A percentile compares a stretch with the other conserved stretches of the same genome.
Conservation (phyloP, 2,329 filamentous ascomycete genomes). For the Cladosporium oxysporum region DNA sequence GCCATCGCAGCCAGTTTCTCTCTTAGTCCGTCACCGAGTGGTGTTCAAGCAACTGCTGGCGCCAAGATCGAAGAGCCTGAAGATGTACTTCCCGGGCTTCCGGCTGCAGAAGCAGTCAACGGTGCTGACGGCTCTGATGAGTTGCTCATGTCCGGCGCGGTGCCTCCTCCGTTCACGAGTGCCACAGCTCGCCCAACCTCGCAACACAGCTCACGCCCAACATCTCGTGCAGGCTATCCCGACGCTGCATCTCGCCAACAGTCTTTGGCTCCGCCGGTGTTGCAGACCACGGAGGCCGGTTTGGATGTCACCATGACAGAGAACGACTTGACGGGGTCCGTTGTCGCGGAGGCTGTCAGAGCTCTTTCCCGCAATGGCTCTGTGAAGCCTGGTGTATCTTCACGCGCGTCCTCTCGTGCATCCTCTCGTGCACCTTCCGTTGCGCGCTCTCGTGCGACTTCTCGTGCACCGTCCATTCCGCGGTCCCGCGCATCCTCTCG, state of each 20-base stretch:
- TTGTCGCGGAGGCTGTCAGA: not conserved
- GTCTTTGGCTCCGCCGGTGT: not conserved
- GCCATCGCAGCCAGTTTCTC: slow-evolving; percentile 14
- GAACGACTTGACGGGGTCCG: not conserved
- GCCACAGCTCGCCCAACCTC: not conserved
- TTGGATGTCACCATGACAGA: not conserved
- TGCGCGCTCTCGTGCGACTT: not conserved
- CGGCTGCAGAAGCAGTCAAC: not conserved
- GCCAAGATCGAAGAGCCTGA: not conserved
- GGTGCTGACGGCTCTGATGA: not conserved
- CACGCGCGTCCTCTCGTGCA: slow-evolving; percentile 8
- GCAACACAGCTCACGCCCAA: not conserved
- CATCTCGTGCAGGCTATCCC: not conserved
- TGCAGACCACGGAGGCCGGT: slow-evolving; percentile 5
- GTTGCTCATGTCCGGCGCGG: not conserved
- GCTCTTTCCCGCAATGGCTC: not conserved
- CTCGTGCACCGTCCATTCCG: slow-evolving; percentile 3
- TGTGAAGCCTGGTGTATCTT: not conserved
- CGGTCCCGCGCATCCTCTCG: slow-evolving; percentile 13
- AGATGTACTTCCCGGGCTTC: not conserved
- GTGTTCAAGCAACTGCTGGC: not conserved
- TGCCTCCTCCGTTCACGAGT: not conserved
- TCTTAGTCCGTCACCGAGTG: not conserved
- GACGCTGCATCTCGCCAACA: not conserved
- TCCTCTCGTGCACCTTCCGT: slow-evolving; percentile 8